Percentiles rank a stretch among this genome's conserved stretches.
Evolutionary conservation across 345 rosid genomes (phyloP).

Genomic region (Lepidium aucheri): DNA sequence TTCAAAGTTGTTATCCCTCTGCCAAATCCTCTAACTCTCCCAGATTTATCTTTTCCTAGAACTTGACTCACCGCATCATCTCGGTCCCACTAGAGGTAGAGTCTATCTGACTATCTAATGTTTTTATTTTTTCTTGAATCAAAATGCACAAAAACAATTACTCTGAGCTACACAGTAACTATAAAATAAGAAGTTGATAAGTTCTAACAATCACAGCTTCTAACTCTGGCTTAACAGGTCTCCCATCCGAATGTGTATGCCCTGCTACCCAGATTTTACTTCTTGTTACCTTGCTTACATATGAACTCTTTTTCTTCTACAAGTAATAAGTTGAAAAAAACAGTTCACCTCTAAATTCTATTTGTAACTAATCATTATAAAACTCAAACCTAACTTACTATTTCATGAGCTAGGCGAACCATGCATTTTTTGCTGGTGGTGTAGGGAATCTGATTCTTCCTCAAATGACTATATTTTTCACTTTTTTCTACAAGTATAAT

Average conservation of each 20-base stretch:
- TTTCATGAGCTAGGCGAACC: not conserved
- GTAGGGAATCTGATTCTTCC: not conserved
- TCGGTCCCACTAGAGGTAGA: too few species aligned
- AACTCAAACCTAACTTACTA: not conserved
- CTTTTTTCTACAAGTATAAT: too few species aligned
- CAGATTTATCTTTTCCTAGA: not conserved
- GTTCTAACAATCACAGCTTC: not conserved
- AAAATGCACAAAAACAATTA: not conserved
- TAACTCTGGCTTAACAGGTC: not conserved
- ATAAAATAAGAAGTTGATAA: too few species aligned
- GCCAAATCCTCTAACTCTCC: not conserved
- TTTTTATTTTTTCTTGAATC: not conserved
- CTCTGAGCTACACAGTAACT: too few species aligned
- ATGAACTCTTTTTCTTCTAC: not conserved
- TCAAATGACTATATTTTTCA: too few species aligned
- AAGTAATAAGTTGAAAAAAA: not conserved
- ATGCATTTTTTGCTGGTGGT: not conserved
- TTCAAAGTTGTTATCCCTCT: not conserved
- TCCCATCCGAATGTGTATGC: not conserved
- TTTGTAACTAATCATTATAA: not conserved
- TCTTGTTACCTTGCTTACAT: not conserved
- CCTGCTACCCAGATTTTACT: not conserved
- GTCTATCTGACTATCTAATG: not conserved
- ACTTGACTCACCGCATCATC: not conserved
- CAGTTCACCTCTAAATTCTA: too few species aligned